Percentiles rank a stretch among this genome's conserved stretches.
Conservation (phyloP, 768 basidiomycete species). For the Podaxis carcinomalis region DNA sequence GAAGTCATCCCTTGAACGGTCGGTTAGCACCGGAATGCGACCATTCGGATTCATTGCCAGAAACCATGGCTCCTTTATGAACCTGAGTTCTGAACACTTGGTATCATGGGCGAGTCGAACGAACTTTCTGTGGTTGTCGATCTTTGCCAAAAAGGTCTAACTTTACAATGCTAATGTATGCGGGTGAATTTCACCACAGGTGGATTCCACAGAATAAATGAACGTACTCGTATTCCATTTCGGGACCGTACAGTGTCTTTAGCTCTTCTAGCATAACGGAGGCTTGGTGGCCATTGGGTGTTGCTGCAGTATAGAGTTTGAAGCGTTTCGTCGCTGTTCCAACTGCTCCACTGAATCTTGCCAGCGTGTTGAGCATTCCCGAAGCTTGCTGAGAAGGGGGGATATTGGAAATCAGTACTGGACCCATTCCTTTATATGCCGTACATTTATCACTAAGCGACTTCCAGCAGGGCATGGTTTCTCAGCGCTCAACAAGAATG, state of each 20-base stretch:
- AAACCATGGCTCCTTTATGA: constrained; percentile 53
- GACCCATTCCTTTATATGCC: not conserved
- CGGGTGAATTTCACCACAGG: not conserved
- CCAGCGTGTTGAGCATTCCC: not conserved
- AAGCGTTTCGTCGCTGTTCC: constrained; percentile 19
- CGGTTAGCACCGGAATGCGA: constrained; percentile 60
- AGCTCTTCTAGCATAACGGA: constrained; percentile 62
- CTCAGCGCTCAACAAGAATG: not conserved
- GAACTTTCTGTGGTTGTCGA: constrained; percentile 32
- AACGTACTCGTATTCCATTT: constrained; percentile 29
- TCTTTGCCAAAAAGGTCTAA: constrained; percentile 40
- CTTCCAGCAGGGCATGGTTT: not conserved
- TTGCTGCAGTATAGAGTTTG: constrained; percentile 39
- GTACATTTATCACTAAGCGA: not conserved
- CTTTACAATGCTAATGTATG: constrained; percentile 32
- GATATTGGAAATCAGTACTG: not conserved
- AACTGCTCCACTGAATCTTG: not conserved
- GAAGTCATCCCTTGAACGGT: constrained; percentile 52
- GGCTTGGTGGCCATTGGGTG: constrained; percentile 55
- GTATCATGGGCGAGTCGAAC: no score
- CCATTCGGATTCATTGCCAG: constrained; percentile 64
- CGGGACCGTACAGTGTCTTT: constrained; percentile 27
- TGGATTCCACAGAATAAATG: not conserved
- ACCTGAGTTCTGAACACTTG: no score
- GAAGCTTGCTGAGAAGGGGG: not conserved